Conservation (phyloP, 495 filamentous ascomycete species). For the Neurospora tetrasperma region DNA sequence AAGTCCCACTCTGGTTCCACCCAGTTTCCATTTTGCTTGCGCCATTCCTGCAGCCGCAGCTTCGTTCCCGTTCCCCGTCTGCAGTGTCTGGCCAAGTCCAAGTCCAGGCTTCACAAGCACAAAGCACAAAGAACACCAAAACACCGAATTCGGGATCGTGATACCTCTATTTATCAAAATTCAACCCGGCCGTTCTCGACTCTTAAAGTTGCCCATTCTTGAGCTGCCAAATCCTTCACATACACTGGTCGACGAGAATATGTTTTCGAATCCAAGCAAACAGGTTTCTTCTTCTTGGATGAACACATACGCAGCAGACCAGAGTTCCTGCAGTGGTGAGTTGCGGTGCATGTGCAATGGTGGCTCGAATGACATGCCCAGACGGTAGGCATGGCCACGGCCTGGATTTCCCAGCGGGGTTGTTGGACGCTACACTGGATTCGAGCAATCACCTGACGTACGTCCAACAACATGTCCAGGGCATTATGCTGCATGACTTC, state of each 20-base stretch:
- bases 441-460: background rate
- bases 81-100: background rate
- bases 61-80: background rate
- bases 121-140: background rate
- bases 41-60: background rate
- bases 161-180: background rate
- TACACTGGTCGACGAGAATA: too few species aligned
- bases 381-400: background rate
- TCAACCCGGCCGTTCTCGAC: background rate
- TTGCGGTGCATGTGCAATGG: background rate
- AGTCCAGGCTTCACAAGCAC: background rate
- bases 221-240: background rate
- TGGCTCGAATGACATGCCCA: background rate
- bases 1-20: background rate
- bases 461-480: too few species aligned
- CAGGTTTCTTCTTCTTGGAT: background rate
- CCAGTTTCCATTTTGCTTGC: background rate
- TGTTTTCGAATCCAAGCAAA: too few species aligned
- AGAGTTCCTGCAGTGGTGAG: background rate
- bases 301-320: too few species aligned
- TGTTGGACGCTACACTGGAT: background rate
- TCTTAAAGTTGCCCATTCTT: background rate
- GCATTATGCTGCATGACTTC: too few species aligned
- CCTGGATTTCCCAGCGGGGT: background rate
- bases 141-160: background rate